A percentile compares a stretch with the other conserved stretches of the same genome.
Conservation (phyloP, 345 rosid species). For the Excoecaria agallocha region DNA sequence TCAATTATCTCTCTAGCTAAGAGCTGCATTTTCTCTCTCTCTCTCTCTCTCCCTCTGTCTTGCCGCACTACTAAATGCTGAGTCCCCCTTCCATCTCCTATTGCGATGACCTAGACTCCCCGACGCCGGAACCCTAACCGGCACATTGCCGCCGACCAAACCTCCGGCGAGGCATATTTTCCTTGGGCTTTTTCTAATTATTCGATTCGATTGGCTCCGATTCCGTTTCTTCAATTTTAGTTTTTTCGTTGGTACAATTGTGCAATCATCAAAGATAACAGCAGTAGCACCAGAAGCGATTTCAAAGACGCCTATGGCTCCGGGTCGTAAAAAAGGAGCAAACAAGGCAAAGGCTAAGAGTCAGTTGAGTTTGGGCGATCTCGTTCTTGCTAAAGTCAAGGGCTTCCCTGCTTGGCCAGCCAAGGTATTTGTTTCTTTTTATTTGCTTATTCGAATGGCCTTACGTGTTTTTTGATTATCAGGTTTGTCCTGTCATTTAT, state of each 20-base stretch:
- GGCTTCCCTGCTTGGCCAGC: conserved; percentile 99
- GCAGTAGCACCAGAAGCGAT: neutral
- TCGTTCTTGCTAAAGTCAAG: conserved; percentile 95
- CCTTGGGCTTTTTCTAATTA: neutral
- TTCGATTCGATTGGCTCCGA: conserved; percentile 12
- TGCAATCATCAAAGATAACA: neutral
- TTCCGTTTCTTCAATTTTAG: neutral
- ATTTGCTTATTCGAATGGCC: neutral
- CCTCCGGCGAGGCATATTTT: conserved; percentile 23
- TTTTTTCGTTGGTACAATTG: neutral
- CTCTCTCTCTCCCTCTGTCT: neutral
- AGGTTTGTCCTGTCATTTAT: neutral
- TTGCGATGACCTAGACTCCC: conserved; percentile 17
- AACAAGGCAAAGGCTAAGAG: conserved; percentile 52
- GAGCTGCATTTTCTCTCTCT: neutral
- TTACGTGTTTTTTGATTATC: neutral
- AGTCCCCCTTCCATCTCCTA: conserved; percentile 13
- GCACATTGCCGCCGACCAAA: conserved; percentile 9
- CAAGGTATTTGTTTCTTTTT: conserved; percentile 45
- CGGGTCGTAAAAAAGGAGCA: conserved; percentile 74
- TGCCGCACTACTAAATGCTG: conserved; percentile 9
- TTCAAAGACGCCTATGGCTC: conserved; percentile 51
- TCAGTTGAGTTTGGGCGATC: conserved; percentile 83
- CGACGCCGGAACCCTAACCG: conserved; percentile 32
- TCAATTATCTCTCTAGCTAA: neutral